Evolutionary conservation across 192 early-diverging fungal species (phyloP).

Genomic region (Gonapodya sp.): DNA sequence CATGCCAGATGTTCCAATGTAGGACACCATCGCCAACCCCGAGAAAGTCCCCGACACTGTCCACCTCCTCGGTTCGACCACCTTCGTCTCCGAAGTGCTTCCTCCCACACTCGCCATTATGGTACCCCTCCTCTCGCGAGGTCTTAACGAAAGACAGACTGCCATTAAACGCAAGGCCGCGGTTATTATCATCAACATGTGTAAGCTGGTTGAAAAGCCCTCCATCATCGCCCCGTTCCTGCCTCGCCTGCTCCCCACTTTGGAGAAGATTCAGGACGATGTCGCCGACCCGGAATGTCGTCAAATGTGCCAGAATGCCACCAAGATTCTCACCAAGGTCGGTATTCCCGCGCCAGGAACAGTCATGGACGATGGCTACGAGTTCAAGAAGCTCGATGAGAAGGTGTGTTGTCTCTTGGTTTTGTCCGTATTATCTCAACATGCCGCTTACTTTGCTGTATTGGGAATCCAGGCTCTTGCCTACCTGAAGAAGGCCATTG

Average conservation of each 20-base stretch:
- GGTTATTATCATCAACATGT: constrained; percentile 86
- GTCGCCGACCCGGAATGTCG: constrained; percentile 69
- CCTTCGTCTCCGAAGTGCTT: constrained; percentile 68
- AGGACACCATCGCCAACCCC: constrained; percentile 58
- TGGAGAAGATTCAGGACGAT: constrained; percentile 66
- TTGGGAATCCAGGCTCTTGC: neutral
- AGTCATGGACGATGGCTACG: constrained; percentile 30
- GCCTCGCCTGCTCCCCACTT: constrained; percentile 62
- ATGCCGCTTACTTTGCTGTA: too few species aligned
- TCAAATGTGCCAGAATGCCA: constrained; percentile 52
- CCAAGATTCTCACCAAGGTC: constrained; percentile 44
- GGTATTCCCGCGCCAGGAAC: constrained; percentile 44
- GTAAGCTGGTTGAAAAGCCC: constrained; percentile 76
- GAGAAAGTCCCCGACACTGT: constrained; percentile 70
- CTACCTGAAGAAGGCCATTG: neutral
- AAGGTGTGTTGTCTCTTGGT: neutral
- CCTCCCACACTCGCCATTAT: constrained; percentile 70
- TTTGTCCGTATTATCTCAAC: neutral
- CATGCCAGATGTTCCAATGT: neutral
- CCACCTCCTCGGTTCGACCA: constrained; percentile 67
- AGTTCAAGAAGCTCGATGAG: neutral
- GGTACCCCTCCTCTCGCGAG: constrained; percentile 38
- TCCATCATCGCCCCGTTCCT: constrained; percentile 70
- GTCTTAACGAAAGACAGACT: constrained; percentile 56
- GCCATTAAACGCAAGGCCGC: constrained; percentile 63